These are phyloP conservation scores for Strobilomyces echinocephalus DNA, from an alignment of 768 basidiomycete genomes.

Conservation along the genomic window DNA sequence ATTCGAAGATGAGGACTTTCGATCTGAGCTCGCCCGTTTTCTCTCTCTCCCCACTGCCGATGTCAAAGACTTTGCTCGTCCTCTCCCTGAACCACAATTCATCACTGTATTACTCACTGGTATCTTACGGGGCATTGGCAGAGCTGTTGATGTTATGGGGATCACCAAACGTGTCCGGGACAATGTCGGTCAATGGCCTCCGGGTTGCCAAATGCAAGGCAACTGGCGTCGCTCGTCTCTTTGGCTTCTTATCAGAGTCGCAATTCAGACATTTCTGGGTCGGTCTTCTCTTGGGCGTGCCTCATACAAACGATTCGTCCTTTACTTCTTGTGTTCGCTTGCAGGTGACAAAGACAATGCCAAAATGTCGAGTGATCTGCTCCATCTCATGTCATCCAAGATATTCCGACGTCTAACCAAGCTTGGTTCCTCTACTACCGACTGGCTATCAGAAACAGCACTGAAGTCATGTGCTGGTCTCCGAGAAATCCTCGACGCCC, in stretches of 20 bases:
- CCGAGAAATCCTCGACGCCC: conserved; percentile 20
- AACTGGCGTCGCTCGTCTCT: background rate
- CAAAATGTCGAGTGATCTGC: conserved; percentile 16
- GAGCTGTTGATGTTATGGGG: conserved; percentile 4
- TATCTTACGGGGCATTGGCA: no score
- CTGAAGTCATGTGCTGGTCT: conserved; percentile 26
- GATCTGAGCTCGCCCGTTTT: no score
- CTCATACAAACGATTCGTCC: conserved; percentile 44
- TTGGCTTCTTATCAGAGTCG: conserved; percentile 32
- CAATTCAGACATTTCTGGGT: conserved; percentile 24
- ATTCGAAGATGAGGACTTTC: no score
- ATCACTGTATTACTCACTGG: no score
- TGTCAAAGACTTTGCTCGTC: no score
- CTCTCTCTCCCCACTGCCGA: no score
- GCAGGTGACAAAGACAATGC: conserved; percentile 16
- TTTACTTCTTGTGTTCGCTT: conserved; percentile 33
- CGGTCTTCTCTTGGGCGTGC: background rate
- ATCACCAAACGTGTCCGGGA: conserved; percentile 20
- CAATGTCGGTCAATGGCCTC: no score
- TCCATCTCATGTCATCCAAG: conserved; percentile 23
- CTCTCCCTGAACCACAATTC: no score
- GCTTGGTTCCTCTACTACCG: background rate
- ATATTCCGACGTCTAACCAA: conserved; percentile 17
- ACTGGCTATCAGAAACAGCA: conserved; percentile 10
- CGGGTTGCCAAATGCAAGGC: no score